A percentile compares a stretch with the other conserved stretches of the same genome.
Conservation (phyloP, 176 grass and related monocot genomes). For the Eragrostis curvula region DNA sequence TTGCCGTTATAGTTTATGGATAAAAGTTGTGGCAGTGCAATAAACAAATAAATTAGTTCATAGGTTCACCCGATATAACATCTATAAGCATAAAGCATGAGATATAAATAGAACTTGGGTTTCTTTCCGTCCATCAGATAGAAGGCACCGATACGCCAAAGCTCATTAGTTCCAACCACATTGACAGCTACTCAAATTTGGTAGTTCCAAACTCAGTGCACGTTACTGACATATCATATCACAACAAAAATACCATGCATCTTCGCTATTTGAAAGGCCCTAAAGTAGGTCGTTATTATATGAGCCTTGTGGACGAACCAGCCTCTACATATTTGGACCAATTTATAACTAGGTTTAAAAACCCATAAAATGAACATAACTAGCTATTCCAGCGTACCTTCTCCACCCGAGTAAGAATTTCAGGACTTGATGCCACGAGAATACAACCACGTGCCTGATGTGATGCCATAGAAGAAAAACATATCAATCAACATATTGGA, state of each 20-base stretch:
- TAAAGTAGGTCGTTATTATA: background rate
- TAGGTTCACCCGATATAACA: background rate
- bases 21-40: background rate
- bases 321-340: background rate
- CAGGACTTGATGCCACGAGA: slow-evolving; percentile 86
- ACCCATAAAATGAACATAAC: background rate
- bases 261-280: background rate
- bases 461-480: background rate
- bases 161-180: background rate
- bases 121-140: background rate
- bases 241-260: slow-evolving; percentile 6
- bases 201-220: background rate
- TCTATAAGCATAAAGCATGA: background rate
- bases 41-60: background rate
- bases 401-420: slow-evolving; percentile 87
- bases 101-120: background rate
- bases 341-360: background rate
- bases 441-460: slow-evolving; percentile 65
- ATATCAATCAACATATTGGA: slow-evolving; percentile 14
- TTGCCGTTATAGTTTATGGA: background rate
- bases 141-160: background rate
- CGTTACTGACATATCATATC: background rate
- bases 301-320: background rate
- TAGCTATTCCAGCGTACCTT: slow-evolving; percentile 50
- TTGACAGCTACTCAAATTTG: background rate